These are phyloP conservation scores for Fragaria ananassa DNA, from an alignment of 306 rosid species.

Conservation along the genomic window DNA sequence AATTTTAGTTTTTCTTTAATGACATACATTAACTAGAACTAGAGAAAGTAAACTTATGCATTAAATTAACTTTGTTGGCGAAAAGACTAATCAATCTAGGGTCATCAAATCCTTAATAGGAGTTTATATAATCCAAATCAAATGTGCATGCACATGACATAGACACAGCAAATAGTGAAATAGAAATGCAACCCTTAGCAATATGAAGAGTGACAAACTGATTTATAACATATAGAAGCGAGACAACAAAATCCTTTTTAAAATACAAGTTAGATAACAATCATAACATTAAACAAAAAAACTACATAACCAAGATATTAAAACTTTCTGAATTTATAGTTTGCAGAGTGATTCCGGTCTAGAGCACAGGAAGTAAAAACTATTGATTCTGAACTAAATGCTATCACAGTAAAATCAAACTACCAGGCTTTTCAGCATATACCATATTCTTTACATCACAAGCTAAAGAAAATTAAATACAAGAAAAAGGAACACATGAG, in stretches of 20 bases:
- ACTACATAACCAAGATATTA: neutral
- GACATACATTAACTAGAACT: neutral
- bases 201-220: neutral
- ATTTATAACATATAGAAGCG: neutral
- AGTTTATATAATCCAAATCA: neutral
- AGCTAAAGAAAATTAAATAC: neutral
- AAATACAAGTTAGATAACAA: neutral
- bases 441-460: neutral
- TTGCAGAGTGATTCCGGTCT: neutral
- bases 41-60: neutral
- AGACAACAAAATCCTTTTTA: neutral
- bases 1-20: slow-evolving; percentile 12
- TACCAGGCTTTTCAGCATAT: neutral
- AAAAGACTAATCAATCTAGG: neutral
- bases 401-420: neutral
- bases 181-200: neutral
- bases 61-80: neutral
- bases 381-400: neutral
- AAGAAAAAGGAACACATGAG: neutral
- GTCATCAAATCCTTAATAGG: neutral
- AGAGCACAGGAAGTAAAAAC: neutral
- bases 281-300: neutral
- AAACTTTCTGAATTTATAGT: neutral
- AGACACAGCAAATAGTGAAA: neutral
- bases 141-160: neutral